Conservation (phyloP, 768 basidiomycete species). For the Krasilnikovozyma curviuscula region DNA sequence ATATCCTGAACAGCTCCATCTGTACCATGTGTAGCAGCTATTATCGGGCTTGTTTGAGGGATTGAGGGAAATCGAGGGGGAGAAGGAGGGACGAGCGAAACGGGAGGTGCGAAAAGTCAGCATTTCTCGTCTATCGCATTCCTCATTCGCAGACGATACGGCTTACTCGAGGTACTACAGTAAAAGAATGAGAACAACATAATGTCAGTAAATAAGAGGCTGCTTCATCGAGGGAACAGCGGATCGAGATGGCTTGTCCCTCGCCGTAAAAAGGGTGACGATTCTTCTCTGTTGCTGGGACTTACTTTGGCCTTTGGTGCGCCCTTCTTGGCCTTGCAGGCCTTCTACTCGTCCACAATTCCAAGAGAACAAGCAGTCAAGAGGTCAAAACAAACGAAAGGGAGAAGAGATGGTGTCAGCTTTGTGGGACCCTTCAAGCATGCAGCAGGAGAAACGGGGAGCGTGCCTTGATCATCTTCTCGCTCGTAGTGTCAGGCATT, state of each 20-base stretch:
- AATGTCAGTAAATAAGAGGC: neutral
- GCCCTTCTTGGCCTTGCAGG: conserved; percentile 91
- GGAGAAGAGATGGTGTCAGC: neutral
- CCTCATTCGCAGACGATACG: neutral
- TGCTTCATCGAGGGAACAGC: neutral
- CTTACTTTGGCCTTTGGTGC: conserved; percentile 84
- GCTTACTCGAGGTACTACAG: conserved; percentile 61
- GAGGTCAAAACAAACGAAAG: neutral
- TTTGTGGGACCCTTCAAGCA: neutral
- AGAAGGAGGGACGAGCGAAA: neutral
- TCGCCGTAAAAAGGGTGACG: neutral
- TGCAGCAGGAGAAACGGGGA: neutral
- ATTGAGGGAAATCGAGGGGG: neutral
- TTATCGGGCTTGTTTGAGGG: conserved; percentile 40
- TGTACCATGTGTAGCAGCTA: conserved; percentile 89
- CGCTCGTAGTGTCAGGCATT: conserved; percentile 10
- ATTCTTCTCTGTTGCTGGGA: neutral
- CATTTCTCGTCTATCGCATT: neutral
- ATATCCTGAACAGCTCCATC: conserved; percentile 87
- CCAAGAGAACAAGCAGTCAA: neutral
- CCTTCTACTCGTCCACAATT: conserved; percentile 34
- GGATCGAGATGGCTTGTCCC: neutral
- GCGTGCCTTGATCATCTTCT: conserved; percentile 13
- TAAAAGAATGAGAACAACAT: neutral
- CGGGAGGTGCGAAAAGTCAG: neutral